Conservation (phyloP, 768 basidiomycete species). For the Leccinum longicurvipes region DNA sequence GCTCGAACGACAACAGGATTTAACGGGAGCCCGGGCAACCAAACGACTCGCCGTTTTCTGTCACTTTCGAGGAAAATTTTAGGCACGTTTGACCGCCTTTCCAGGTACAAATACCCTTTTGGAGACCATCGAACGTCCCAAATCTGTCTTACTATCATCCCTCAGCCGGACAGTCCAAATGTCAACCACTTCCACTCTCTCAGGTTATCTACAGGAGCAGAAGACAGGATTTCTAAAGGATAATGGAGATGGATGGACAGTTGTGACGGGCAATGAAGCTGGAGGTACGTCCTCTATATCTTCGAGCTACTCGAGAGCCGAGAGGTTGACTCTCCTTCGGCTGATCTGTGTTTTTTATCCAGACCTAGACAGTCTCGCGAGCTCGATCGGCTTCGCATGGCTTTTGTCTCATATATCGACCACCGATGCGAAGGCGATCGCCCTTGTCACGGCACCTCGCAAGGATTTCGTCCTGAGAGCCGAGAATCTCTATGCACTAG, state of each 20-base stretch:
- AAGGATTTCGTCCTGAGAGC: conserved; percentile 75
- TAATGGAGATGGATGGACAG: conserved; percentile 64
- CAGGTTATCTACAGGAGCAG: conserved; percentile 40
- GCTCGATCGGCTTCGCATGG: conserved; percentile 83
- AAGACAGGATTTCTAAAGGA: conserved; percentile 64
- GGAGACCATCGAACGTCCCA: background rate
- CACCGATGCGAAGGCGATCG: conserved; percentile 50
- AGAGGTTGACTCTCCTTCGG: background rate
- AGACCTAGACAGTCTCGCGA: conserved; percentile 92
- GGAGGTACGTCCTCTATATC: conserved; percentile 56
- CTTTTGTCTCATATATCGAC: conserved; percentile 42
- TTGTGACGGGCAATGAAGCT: conserved; percentile 95
- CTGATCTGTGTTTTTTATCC: background rate
- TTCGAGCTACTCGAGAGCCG: background rate
- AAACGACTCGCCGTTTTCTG: background rate
- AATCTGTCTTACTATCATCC: background rate
- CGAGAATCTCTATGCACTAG: conserved; percentile 81
- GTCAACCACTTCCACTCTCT: conserved; percentile 26
- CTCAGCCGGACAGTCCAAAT: conserved; percentile 11
- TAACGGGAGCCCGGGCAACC: background rate
- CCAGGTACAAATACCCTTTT: background rate
- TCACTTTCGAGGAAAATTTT: background rate
- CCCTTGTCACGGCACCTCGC: conserved; percentile 68
- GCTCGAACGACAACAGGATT: background rate
- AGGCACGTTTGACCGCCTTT: background rate